Conservation (phyloP, 129 eudicot genomes). For the Ambrosia trifida region DNA sequence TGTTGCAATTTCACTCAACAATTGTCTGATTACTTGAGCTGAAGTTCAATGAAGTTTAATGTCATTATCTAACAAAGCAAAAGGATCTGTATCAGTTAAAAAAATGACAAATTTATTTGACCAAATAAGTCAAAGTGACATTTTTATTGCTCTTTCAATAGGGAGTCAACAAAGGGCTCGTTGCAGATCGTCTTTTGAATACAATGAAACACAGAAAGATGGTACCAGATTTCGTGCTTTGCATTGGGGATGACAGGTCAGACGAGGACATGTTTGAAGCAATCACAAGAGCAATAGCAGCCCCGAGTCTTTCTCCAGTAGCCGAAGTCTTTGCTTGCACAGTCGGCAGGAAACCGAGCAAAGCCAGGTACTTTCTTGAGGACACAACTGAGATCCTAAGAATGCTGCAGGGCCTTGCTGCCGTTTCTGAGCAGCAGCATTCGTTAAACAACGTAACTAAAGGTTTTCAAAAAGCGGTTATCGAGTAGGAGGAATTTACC, state of each 20-base stretch:
- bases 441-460: constrained; percentile 39
- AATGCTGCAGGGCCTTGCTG: constrained; percentile 74
- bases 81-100: background rate
- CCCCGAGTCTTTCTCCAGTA: constrained; percentile 63
- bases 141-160: constrained; percentile 5
- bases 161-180: constrained; percentile 93
- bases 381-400: constrained; percentile 67
- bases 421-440: constrained; percentile 51
- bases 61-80: background rate
- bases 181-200: constrained; percentile 64
- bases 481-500: constrained; percentile 29
- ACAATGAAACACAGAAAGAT: constrained; percentile 63
- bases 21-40: too few relatives aligned
- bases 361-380: constrained; percentile 82
- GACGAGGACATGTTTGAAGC: constrained; percentile 97
- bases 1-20: background rate
- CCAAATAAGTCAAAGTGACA: constrained; percentile 1
- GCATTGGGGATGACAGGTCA: constrained; percentile 88
- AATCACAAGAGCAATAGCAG: constrained; percentile 55
- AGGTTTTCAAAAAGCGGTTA: constrained; percentile 34
- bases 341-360: constrained; percentile 89
- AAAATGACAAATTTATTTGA: background rate
- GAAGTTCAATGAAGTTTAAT: too few relatives aligned
- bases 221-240: constrained; percentile 83
- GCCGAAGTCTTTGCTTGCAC: constrained; percentile 92